phyloP scores from a whole-genome alignment of 345 rosid species.

The Eucalyptus lansdowneana region DNA sequence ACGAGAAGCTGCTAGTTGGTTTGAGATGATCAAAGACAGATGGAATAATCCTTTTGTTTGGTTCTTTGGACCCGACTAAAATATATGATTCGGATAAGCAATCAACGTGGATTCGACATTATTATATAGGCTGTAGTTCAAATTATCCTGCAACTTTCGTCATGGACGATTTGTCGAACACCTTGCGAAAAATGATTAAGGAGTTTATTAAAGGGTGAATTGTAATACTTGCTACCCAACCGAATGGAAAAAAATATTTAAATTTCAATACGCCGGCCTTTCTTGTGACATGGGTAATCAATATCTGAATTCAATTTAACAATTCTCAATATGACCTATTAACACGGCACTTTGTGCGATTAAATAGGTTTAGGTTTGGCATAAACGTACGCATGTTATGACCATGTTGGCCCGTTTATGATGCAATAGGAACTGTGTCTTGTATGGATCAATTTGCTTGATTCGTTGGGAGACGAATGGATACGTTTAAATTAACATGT shows the following conservation, averaged over 20 bases:
- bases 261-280: not conserved
- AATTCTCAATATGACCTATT: not conserved
- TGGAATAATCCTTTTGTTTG: not conserved
- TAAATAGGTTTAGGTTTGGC: not conserved
- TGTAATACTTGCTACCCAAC: not conserved
- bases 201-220: not conserved
- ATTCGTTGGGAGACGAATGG: accelerated
- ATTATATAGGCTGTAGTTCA: not conserved
- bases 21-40: not conserved
- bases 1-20: not conserved
- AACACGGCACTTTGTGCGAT: not conserved
- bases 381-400: not conserved
- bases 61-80: not conserved
- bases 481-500: not conserved
- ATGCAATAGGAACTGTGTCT: not conserved
- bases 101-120: not conserved
- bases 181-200: not conserved
- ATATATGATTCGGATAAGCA: not conserved
- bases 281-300: not conserved
- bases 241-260: not conserved
- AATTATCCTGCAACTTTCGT: not conserved
- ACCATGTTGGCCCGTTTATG: not conserved
- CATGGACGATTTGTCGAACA: not conserved
- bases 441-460: not conserved
- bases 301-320: not conserved